Conservation (phyloP, 306 rosid genomes). For the Vigna nakashimae region DNA sequence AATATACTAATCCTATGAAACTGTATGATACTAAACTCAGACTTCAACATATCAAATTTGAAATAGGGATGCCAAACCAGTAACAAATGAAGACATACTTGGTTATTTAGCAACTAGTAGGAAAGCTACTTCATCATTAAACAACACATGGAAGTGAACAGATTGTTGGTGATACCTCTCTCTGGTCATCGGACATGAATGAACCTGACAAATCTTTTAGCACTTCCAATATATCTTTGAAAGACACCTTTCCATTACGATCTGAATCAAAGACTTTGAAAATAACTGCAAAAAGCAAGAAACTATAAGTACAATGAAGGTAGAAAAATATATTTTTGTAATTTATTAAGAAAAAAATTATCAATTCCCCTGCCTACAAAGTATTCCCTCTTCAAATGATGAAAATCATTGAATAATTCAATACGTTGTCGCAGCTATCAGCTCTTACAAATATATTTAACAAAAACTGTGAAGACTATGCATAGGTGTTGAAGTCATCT, state of each 20-base stretch:
- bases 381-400: not conserved
- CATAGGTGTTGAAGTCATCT: not conserved
- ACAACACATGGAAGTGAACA: conserved; percentile 13
- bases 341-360: conserved; percentile 3
- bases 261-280: conserved; percentile 88
- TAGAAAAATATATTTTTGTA: not conserved
- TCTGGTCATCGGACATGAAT: conserved; percentile 83
- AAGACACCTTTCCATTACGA: conserved; percentile 78
- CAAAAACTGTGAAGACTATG: conserved; percentile 17
- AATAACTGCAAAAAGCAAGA: conserved; percentile 59
- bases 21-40: conserved; percentile 5
- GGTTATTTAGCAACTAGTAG: not conserved
- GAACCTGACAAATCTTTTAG: conserved; percentile 84
- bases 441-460: not conserved
- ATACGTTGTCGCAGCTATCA: not conserved
- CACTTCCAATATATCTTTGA: conserved; percentile 77
- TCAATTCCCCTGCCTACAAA: not conserved
- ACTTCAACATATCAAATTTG: conserved; percentile 24
- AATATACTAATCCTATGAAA: conserved; percentile 21
- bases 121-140: conserved; percentile 28
- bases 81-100: conserved; percentile 24
- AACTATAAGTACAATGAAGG: conserved; percentile 25
- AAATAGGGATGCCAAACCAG: conserved; percentile 31
- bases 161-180: conserved; percentile 74
- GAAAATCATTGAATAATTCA: conserved; percentile 29